Base-by-base conservation (phyloP, 768 basidiomycete genomes). In the Nidula microcarpa region DNA sequence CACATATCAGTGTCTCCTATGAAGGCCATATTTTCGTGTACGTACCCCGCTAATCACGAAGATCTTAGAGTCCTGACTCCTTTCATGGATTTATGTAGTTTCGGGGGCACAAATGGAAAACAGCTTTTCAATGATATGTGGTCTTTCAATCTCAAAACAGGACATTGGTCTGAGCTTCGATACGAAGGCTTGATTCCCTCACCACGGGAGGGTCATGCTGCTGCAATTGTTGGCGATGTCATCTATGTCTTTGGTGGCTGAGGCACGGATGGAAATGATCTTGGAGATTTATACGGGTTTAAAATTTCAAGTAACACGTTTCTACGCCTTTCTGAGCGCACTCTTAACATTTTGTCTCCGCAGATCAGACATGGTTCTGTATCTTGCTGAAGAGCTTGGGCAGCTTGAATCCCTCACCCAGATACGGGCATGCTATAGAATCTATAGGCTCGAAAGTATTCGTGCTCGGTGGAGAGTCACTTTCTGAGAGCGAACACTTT, bases 121-220 rank as follows among this genome's bases (percentile, higher is more conserved):
- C 98, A 89, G 70, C 97, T 98, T 66, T 99, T 99, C 73, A 99
- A 98, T 68, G 97, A 99, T 66, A 98, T 94, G 6, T 99, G 97
- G 97, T 79, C 86, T 1, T 98, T 91, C 69, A 93, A 96, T 66
- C 74, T 94, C 49, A 77, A 76, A 37, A 88, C 91, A 0, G 78
- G 81, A 51, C 81, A 70, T 44, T 99, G 97, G 97, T 80, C 88
- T 3, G 97, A 99, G 65, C 74, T 99, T 37, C 84, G 88, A 16
- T 98, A 95, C 69, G 23, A 23, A 53, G 97, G 97, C 1, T 98
- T 90, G 65, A 97, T 98, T 47, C 97, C 97, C 16, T 88, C 91
- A 6, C 91, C 97, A 2, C 75, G 97, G 48, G 97, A 99, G 68
- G 96, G 97, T 0, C 97, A 99, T 62, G 92, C 97, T 1, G 94